phyloP scores from a whole-genome alignment of 345 rosid genomes.

The Lepidium africanum region DNA sequence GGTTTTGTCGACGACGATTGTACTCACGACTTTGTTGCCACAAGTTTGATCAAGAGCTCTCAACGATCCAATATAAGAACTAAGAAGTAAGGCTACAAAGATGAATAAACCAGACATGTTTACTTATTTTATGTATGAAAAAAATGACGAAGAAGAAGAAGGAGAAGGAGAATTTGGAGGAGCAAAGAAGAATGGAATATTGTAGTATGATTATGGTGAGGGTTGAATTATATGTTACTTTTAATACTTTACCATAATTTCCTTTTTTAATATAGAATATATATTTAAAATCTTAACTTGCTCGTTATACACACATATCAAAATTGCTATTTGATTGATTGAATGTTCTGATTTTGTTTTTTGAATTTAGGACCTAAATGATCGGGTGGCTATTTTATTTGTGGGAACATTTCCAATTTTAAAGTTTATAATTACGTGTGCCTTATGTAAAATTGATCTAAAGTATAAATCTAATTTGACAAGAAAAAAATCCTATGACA shows the following conservation, averaged over 20 bases:
- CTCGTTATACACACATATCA: background rate
- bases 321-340: background rate
- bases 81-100: constrained; percentile 11
- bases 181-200: background rate
- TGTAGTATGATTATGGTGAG: background rate
- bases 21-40: constrained; percentile 21
- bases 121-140: background rate
- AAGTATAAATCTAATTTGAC: background rate
- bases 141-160: background rate
- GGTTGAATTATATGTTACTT: background rate
- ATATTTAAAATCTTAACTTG: background rate
- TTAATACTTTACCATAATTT: background rate
- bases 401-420: background rate
- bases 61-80: constrained; percentile 9
- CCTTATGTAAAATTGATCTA: background rate
- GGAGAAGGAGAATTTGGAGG: background rate
- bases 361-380: background rate
- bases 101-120: constrained; percentile 20
- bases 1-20: constrained; percentile 23
- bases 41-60: constrained; percentile 17
- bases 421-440: background rate
- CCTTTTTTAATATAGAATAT: constrained; percentile 1
- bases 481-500: background rate
- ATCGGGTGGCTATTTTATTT: constrained; percentile 12
- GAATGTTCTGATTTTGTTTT: background rate